Base-by-base conservation (phyloP, 345 rosid genomes). In the Passiflora organensis region DNA sequence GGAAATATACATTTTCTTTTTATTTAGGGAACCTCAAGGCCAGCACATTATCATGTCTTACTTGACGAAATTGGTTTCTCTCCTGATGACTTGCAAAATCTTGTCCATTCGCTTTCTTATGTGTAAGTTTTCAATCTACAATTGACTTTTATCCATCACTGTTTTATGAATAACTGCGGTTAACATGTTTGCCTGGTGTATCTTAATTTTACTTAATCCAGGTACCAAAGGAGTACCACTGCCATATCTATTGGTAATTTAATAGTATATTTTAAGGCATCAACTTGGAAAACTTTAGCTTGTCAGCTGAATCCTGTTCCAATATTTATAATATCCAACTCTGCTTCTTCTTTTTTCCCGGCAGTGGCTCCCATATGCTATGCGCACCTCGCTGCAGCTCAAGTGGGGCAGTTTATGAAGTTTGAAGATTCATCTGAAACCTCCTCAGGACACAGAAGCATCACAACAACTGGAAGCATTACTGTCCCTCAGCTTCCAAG, bases 341-440 rank as follows among this genome's bases (percentile, higher is more conserved):
- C 10, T 10, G 15, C 5, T 20, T 48, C 37, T 38, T 17, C 46
- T 39, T 49, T 20, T 43, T 56, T 21, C 50, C 13, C 5, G 6
- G 16, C 87, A 88, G 99, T 86, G 72, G 96, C 99, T 62, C 96
- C 99, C 0, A 73, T 93, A 51, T 78, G 84, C 28, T 89, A 89
- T 6, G 96, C 99, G 21, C 99, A 93, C 68, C 95, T 81, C 2
- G 96, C 94, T 17, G 95, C 95, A 25, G 62, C 61, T 16, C 99
- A 93, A 50, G 60, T 86, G 73, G 78, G 76, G 9, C 95, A 93
- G 57, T 89, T 86, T 74, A 36, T 76, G 11, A 88, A 84, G 74
- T 74, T 84, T 15, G 96, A 86, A 56, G 94, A 80, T 24, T 57
- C 60, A 4, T 64, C 79, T 2, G 95, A 81, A 55, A 72, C 79